Conservation (phyloP, 192 early-diverging fungal species). For the Coemansia sp. region DNA sequence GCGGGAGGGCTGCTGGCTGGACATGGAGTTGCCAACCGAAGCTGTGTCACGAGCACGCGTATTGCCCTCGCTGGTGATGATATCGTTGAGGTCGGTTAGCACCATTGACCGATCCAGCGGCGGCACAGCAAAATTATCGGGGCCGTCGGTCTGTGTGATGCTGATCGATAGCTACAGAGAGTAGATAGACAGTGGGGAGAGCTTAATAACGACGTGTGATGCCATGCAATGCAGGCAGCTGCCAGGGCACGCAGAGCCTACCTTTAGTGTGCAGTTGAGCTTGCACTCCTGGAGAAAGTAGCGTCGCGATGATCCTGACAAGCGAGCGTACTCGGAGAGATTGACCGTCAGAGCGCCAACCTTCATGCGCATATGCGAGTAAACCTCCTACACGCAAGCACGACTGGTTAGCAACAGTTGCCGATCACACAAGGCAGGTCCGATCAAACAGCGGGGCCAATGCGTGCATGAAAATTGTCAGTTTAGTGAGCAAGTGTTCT, state of each 20-base stretch:
- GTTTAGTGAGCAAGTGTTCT: too few species aligned
- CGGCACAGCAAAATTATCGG: constrained; percentile 28
- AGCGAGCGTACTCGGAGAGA: constrained; percentile 74
- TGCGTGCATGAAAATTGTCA: background rate
- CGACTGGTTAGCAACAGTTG: constrained; percentile 1
- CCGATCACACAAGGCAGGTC: background rate
- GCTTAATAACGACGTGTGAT: background rate
- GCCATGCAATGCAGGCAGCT: background rate
- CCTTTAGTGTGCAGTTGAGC: constrained; percentile 77
- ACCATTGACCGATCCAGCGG: constrained; percentile 49
- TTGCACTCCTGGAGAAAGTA: constrained; percentile 69
- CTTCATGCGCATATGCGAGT: constrained; percentile 41
- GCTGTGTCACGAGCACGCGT: constrained; percentile 31
- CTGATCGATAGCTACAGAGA: constrained; percentile 44
- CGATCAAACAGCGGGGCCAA: constrained; percentile 5
- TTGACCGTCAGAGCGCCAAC: constrained; percentile 69
- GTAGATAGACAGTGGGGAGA: background rate
- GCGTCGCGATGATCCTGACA: constrained; percentile 52
- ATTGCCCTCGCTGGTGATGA: constrained; percentile 35
- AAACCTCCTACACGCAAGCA: constrained; percentile 41
- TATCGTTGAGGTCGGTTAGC: constrained; percentile 51
- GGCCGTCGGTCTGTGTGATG: constrained; percentile 34
- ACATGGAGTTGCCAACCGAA: constrained; percentile 42
- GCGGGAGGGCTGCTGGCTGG: constrained; percentile 22
- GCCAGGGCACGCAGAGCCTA: constrained; percentile 25